Conservation (phyloP, 2,329 filamentous ascomycete species). For the Ceratocystiopsis sp. region DNA sequence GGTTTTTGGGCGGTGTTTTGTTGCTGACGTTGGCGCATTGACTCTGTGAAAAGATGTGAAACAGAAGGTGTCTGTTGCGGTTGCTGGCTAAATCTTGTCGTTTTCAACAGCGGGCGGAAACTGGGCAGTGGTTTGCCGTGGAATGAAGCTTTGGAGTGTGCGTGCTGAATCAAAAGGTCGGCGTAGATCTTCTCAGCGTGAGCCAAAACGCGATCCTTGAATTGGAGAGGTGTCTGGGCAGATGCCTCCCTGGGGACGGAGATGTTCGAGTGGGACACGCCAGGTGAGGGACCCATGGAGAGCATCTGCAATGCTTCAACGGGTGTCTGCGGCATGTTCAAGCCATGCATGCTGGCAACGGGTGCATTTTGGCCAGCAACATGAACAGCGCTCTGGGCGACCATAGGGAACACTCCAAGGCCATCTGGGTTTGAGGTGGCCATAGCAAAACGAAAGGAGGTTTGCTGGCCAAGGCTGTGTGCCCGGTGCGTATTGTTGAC, state of each 20-base stretch:
- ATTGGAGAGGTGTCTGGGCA: constrained; percentile 17
- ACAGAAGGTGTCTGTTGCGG: neutral
- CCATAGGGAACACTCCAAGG: too few species aligned
- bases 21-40: neutral
- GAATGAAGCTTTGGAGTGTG: constrained; percentile 36
- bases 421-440: neutral
- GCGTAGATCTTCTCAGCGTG: constrained; percentile 60
- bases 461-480: neutral
- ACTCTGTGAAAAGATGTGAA: neutral
- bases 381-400: too few species aligned
- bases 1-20: neutral
- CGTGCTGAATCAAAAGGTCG: constrained; percentile 48
- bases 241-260: too few species aligned
- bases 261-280: neutral
- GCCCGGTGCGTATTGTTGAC: neutral
- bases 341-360: constrained; percentile 9
- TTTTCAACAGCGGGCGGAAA: constrained; percentile 14
- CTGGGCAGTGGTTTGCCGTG: constrained; percentile 21
- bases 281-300: constrained; percentile 4
- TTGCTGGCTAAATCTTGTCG: constrained; percentile 19
- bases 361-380: too few species aligned
- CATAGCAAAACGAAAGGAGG: neutral
- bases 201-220: constrained; percentile 50
- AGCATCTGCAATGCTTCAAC: constrained; percentile 13
- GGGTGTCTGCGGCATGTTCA: constrained; percentile 12